Base-by-base conservation (phyloP, 2,329 filamentous ascomycete species). In the Phaeosphaeriaceae sp. region DNA sequence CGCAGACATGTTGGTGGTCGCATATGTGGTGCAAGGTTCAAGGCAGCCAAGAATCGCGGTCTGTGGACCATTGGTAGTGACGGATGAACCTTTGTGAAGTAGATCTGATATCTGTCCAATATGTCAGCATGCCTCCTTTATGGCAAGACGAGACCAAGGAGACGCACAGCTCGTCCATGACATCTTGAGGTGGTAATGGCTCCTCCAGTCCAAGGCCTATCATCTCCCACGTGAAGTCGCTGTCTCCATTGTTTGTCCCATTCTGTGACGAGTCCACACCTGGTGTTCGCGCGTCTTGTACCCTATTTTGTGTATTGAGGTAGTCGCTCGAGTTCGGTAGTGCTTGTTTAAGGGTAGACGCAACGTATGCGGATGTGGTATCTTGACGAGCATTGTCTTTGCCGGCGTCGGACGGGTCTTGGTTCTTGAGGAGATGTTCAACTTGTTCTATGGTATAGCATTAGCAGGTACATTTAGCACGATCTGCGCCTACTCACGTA, bases 41-140 rank as follows among this genome's bases (percentile, higher is more conserved):
- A 92, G 31, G 92, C 91, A 20, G 93, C 91, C 57, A 95, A 83
- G 75, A 95, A 98, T 51, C 94, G 88, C 59, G 89, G 91, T 68
- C 89, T 91, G 76, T 99, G 94, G 56, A 98, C 91, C 85, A 98
- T 91, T 17, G 95, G 93, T 56, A 91, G 71, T 0, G 92, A 92
- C 0, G 91, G 89, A 72, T 98, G 92, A 10, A 96, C 85, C 76
- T 96, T 97, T 56, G 93, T 88, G 73, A 98, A 98, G 78, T 91
- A 99, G 24, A 95, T 88, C 68, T 91, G 86, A 70, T 96, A 90
- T 52, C 89, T 93, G 72, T 22, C 1, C 22, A 36, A 33, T 31
- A 9, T 10, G 54, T 73, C 33, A 73, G 65, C 42, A 20, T 6
- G 20, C 42, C 13, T n/a, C 4, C 15, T 22, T 7, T 19, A n/a